Base-by-base conservation (phyloP, 371 early-diverging fungal species). In the Syncephalis plumigaleata region DNA sequence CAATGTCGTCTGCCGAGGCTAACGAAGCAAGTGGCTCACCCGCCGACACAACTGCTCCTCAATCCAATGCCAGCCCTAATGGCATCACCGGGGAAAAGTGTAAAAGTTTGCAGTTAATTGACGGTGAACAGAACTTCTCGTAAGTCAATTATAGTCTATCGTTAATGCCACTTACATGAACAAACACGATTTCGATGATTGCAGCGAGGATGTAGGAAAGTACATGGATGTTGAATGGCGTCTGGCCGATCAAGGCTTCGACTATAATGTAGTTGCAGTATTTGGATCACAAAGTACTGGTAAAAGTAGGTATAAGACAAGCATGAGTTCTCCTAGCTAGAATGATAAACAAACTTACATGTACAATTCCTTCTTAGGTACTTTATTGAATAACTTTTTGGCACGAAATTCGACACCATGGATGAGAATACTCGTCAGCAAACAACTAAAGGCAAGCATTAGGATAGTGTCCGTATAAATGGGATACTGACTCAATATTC, bases 251-350 rank as follows among this genome's bases (percentile, higher is more conserved):
- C 70, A 65, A 31, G 98, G 98, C 25, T 94, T 97, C 55, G 78
- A 91, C 62, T 97, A 94, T 61, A 81, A 93, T 61, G 70, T 94
- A 9, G 89, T 94, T 3, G 92, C 98, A 16, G 95, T 97, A 9
- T 94, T 97, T 71, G 98, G 98, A 42, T 92, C 94, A 25, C 96
- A 97, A 66, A 87, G 87, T 63, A 93, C 96, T 2, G 98, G 98
- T 49, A 97, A 97, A 63, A 91, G 91, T 86, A 74, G 9, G 36
- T 23, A 49, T 47, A 36, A 23, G 2, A 2, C 15, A 11, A 31
- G n/a, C 38, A 20, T 3, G 42, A 1, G 22, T 22, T 42, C 5
- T 24, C 16, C 38, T 22, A 20, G 36, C 39, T 39, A 46, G 11
- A 18, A 31, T 23, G 7, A 9, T 36, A 51, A 47, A 31, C 9